Evolutionary conservation across 805 yeast species (phyloP), one percentile per base, ranked within the genome.

Genomic region (Priceomyces haplophilus): DNA sequence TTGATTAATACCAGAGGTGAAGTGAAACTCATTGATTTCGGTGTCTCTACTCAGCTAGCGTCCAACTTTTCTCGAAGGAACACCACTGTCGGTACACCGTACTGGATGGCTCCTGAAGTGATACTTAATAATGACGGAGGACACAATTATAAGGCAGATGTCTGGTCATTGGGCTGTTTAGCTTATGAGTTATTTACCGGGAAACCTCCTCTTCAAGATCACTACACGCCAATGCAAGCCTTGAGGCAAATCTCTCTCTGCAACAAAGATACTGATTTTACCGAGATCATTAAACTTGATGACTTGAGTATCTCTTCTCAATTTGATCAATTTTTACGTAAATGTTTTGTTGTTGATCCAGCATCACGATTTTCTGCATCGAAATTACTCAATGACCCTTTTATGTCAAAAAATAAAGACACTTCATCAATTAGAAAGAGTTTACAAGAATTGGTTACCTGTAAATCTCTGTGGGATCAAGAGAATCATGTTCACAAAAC

Each of bases 141-240:
- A 41, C 75, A 71, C 49, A 58, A 66, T 41, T 69, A 47, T 49
- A 75, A 79, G 40, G 90, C 91, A 0, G 93, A 85, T 59, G 74
- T 85, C 3, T 85, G 93, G 93, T 82, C 88, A 7, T 64, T 85
- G 45, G 93, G 91, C 1, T 84, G 88, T 46, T 85, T 91, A 27
- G 80, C 86, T 2, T 81, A 81, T 43, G 95, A 85, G 55, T 62
- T 85, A 47, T 82, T 84, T 10, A 72, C 72, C 23, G 88, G 90
- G 0, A 82, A 75, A 50, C 93, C 95, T 0, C 93, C 95, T 7
- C 58, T 82, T 25, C 75, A 70, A 45, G 60, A 50, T 23, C 57
- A 55, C 12, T 61, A 50, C 45, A 54, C 72, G 1, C 75, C 76
- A 3, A 69, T 71, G 76, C 67, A 64, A 48, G 76, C 76, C 7